These are phyloP conservation scores for Fusarium clavum DNA, from an alignment of 2,329 filamentous ascomycete genomes.

Conservation along the genomic window DNA sequence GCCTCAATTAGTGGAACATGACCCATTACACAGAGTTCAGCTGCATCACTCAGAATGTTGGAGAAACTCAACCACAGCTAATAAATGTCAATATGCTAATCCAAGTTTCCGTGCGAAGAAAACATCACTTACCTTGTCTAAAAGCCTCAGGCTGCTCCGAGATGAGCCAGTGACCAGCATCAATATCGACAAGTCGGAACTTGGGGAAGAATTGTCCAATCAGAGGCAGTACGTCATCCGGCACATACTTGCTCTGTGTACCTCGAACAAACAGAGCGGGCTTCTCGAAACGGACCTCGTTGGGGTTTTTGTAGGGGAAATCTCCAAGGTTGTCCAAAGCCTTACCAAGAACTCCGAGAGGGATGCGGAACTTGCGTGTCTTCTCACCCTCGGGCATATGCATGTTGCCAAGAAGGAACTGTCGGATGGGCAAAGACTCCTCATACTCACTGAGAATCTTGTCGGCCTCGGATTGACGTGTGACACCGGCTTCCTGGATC, in stretches of 20 bases:
- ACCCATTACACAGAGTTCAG: not conserved
- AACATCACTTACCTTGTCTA: constrained; percentile 69
- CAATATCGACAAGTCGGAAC: constrained; percentile 78
- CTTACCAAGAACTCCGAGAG: constrained; percentile 75
- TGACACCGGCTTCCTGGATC: constrained; percentile 76
- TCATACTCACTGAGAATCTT: constrained; percentile 81
- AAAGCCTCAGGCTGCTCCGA: constrained; percentile 89
- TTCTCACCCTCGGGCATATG: constrained; percentile 64
- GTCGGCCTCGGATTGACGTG: constrained; percentile 81
- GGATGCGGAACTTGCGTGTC: constrained; percentile 80
- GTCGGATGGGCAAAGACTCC: constrained; percentile 78
- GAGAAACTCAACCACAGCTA: constrained; percentile 74
- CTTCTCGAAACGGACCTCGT: constrained; percentile 75
- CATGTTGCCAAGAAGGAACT: constrained; percentile 92
- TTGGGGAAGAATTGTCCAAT: constrained; percentile 85
- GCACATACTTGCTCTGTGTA: constrained; percentile 80
- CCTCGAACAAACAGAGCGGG: constrained; percentile 85
- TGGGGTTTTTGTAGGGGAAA: constrained; percentile 85
- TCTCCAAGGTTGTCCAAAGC: constrained; percentile 82
- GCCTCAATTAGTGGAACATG: constrained; percentile 20
- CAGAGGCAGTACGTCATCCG: constrained; percentile 82
- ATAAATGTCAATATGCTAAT: not conserved
- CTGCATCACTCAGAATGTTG: constrained; percentile 58
- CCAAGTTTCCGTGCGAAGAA: not conserved
- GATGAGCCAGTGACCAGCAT: constrained; percentile 88